Base-by-base conservation (phyloP, 192 early-diverging fungal species). In the Umbelopsis sp. region DNA sequence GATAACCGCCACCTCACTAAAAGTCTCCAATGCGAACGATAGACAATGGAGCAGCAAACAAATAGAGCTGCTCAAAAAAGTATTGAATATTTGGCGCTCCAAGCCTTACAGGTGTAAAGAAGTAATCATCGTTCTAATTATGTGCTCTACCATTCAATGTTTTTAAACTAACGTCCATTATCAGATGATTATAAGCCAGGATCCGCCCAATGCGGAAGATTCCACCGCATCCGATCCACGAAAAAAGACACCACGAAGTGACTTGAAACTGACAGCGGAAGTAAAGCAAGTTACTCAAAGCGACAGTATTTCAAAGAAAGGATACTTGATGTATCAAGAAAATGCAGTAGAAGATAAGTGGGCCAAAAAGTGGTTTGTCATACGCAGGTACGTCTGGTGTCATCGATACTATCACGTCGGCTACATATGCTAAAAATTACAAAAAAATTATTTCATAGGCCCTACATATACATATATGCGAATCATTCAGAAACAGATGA, bases 391-490 rank as follows among this genome's bases (percentile, higher is more conserved):
- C 66, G 66, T 66, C 35, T 61, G 27, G 7, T 15, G 27, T 4
- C 55, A 61, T 25, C 23, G 11, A 12, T 6, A 23, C 3, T 4
- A 33, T 33, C 33, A 23, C 11, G 5, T 33, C 18, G 33, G 27
- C 25, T 15, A 11, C 8, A 27, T 12, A 21, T 47, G 37, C 15
- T 64, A 23, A 51, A 21, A 41, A 12, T 20, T 47, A 49, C 41
- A 9, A 15, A 49, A 47, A 48, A 13, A 22, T 46, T 21, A 10
- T 70, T 86, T 0, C 75, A 78, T 64, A 85, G 89, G 37, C 95
- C 95, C 13, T 93, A 92, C 72, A 73, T 97, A 37, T 93, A 92
- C 71, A 85, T 94, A 27, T 95, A 90, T 80, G 79, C 76, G 25
- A 88, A 84, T 66, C 70, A 83, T 20, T 79, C 78, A 2, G 91